Evolutionary conservation across 1,284 basidiomycete species (phyloP), one percentile per base, ranked within the genome.

Genomic region (Microbotryum silenes-acaulis): DNA sequence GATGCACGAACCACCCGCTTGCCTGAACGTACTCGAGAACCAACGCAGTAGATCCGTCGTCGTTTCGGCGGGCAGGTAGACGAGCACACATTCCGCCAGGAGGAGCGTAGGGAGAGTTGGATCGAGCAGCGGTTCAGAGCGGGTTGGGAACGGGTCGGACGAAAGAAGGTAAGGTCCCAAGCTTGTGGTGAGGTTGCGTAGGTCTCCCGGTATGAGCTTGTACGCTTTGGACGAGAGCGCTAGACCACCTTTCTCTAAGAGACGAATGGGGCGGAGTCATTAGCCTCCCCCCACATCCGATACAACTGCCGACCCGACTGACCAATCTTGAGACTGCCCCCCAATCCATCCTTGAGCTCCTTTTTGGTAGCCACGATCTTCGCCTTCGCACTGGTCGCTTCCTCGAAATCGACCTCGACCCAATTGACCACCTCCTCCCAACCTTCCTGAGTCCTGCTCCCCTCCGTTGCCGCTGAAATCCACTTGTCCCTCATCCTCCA

Each of bases 41-140:
- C 88, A 92, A 45, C 77, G 73, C 6, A 94, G 77, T n/a, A 94
- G 73, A 0, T 77, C 77, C 27, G 79, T 76, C 0, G 85, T 85
- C 4, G 81, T 78, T 6, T 75, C 72, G 0, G 87, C 83, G 0
- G 78, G 71, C 82, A 96, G 87, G 75, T 97, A 97, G n/a, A 85
- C 89, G 62, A 94, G 81, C 4, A 96, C 88, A 69, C 92, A 94
- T 79, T 97, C 92, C 63, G 89, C 89, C 10, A 97, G 77, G 21
- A 94, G 79, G 1, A 97, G 81, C 0, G 89, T 91, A 2, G 91
- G 89, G 6, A 84, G 72, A 0, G 77, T 67, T 0, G 82, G 78
- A n/a, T 85, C 84, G n/a, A 92, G 78, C 4, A 85, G 66, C 0
- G 65, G 51, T 14, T 31, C 29, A 47, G 52, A 7, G 21, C 44